phyloP scores from a whole-genome alignment of 352 stramenopile genomes.

The Phytophthora syringae region DNA sequence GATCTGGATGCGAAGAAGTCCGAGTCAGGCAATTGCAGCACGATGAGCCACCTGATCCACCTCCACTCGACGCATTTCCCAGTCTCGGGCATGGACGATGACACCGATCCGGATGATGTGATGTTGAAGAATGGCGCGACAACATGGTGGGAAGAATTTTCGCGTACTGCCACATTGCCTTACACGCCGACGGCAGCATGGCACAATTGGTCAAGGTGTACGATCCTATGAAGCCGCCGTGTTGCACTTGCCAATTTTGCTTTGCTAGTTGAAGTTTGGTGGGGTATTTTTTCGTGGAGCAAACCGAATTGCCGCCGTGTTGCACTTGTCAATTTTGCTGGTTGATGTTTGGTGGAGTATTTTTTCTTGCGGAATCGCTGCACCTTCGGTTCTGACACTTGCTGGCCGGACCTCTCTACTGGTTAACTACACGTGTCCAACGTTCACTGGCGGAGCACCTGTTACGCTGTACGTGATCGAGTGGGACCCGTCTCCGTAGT shows the following conservation, averaged over 20 bases:
- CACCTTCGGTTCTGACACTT: conserved; percentile 70
- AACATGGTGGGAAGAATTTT: conserved; percentile 78
- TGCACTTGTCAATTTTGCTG: no score
- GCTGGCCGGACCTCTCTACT: conserved; percentile 72
- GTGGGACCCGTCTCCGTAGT: conserved; percentile 83
- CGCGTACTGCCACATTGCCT: conserved; percentile 79
- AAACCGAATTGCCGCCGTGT: no score
- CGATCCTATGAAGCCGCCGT: no score
- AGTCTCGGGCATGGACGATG: conserved; percentile 50
- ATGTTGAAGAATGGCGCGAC: conserved; percentile 80
- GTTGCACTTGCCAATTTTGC: no score
- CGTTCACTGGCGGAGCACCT: conserved; percentile 86
- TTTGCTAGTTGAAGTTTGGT: no score
- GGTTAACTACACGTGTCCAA: conserved; percentile 80
- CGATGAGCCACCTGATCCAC: conserved; percentile 84
- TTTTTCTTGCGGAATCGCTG: no score
- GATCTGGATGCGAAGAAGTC: conserved; percentile 40
- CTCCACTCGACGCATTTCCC: conserved; percentile 84
- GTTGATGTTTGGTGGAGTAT: no score
- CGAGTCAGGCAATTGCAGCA: conserved; percentile 51
- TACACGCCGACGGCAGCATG: conserved; percentile 77
- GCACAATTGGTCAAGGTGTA: conserved; percentile 70
- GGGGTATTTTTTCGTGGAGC: no score
- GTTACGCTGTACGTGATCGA: conserved; percentile 94
- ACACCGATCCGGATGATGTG: conserved; percentile 56